phyloP scores from a whole-genome alignment of 495 filamentous ascomycete species.

The Tuber calosporum region DNA sequence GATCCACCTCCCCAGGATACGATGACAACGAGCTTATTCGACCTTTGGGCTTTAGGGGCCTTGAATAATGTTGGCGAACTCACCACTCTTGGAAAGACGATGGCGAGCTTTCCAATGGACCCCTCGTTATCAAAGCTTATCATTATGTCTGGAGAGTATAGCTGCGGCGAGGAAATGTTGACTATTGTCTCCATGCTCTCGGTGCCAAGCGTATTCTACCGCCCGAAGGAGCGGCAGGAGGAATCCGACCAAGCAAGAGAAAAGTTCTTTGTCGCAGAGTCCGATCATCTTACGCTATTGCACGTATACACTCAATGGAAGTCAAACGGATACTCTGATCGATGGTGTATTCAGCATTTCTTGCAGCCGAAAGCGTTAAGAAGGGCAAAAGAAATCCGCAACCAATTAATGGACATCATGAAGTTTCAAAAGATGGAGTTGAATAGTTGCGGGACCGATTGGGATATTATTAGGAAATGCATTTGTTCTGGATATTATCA shows the following conservation, averaged over 20 bases:
- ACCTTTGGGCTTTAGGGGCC: slow-evolving; percentile 94
- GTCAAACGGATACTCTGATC: slow-evolving; percentile 78
- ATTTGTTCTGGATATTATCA: slow-evolving; percentile 98
- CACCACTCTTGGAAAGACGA: slow-evolving; percentile 75
- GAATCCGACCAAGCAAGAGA: slow-evolving; percentile 95
- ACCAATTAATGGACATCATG: slow-evolving; percentile 93
- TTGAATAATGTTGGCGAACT: slow-evolving; percentile 89
- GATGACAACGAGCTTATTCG: slow-evolving; percentile 93
- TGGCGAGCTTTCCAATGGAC: slow-evolving; percentile 92
- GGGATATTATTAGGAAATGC: slow-evolving; percentile 91
- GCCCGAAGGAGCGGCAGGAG: slow-evolving; percentile 92
- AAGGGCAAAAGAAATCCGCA: slow-evolving; percentile 83
- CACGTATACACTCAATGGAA: slow-evolving; percentile 97
- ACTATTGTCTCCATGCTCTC: slow-evolving; percentile 98
- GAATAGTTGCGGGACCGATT: slow-evolving; percentile 86
- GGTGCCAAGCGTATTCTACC: slow-evolving; percentile 93
- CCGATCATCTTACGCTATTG: slow-evolving; percentile 90
- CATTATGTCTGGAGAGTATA: slow-evolving; percentile 78
- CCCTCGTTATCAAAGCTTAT: slow-evolving; percentile 86
- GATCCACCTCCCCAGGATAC: slow-evolving; percentile 97
- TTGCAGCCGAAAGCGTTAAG: slow-evolving; percentile 85
- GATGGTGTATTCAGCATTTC: slow-evolving; percentile 89
- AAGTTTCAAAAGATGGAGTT: slow-evolving; percentile 83
- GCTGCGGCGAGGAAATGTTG: slow-evolving; percentile 93
- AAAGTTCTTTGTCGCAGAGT: slow-evolving; percentile 97